Base-by-base conservation (phyloP, 2,329 filamentous ascomycete species). In the Tolypocladium cylindrosporum region DNA sequence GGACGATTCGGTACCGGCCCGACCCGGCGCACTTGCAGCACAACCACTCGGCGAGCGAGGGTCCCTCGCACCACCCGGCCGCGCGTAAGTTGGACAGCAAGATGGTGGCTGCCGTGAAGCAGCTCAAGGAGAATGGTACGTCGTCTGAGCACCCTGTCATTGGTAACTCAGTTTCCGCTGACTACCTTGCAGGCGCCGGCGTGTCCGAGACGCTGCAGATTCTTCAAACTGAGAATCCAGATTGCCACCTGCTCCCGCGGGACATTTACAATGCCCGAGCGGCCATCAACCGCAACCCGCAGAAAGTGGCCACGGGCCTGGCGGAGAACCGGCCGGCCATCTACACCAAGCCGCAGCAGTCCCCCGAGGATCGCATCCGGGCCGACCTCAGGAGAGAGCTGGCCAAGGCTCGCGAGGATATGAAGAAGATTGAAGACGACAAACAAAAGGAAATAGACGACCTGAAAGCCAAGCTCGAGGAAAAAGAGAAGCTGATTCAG, bases 201-300 rank as follows among this genome's bases (percentile, higher is more conserved):
- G 84, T 87, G 55, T 83, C 78, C 57, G 81, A 86, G 69, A 87
- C 84, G n/a, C 73, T 87, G 58, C 82, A 86, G 67, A 85, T 86
- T 60, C 73, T 87, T 57, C 84, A 87, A 65, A 79, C 75, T 51
- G 82, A 86, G 59, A 83, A 87, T 63, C 84, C 84, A 4, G 78
- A 84, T 58, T 84, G 85, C 39, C 83, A 83, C 41, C 75, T 87
- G 45, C 76, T 87, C 2, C 83, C 84, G 2, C 76, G 84, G 39
- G 84, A 87, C 61, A 87, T 87, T 48, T 87, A 87, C 68, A 87
- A 87, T 62, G 84, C 84, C 7, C 79, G 84, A 42, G 84, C 84
- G 1, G 84, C 84, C 34, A 87, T 87, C 66, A 86, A 84, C 61
- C 79, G 84, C 16, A 86, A 87, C 57, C 84, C 84, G 0, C 74